Evolutionary conservation across 2,329 filamentous ascomycete genomes (phyloP).

Genomic region (Sclerotiophoma versabilis): DNA sequence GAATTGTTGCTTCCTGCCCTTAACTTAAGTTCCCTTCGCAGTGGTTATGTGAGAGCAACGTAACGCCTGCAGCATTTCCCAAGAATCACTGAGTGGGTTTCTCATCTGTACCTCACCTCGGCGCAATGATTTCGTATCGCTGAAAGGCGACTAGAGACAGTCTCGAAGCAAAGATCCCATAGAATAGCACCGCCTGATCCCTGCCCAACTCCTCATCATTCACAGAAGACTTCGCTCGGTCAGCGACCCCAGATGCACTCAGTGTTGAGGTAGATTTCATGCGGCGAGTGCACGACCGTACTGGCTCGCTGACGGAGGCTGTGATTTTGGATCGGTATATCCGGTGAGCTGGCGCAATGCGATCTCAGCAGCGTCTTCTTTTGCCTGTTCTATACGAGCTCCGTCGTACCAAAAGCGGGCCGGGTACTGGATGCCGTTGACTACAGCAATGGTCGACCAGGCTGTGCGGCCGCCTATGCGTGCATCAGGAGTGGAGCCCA

Average conservation of each 20-base stretch:
- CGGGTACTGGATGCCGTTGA: constrained; percentile 35
- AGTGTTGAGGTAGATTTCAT: neutral
- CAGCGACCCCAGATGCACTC: neutral
- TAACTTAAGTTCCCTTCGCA: neutral
- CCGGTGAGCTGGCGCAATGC: constrained; percentile 36
- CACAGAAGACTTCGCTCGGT: neutral
- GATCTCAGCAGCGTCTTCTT: constrained; percentile 48
- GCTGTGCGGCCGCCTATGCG: constrained; percentile 47
- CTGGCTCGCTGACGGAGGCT: constrained; percentile 36
- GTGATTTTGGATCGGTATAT: constrained; percentile 20
- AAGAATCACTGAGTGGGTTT: neutral
- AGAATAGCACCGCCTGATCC: neutral
- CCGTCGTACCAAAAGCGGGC: constrained; percentile 51
- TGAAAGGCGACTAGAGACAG: neutral
- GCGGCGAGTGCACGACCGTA: constrained; percentile 21
- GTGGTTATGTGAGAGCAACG: neutral
- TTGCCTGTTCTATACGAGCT: constrained; percentile 40
- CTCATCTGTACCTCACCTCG: neutral
- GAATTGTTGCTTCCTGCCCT: constrained; percentile 2
- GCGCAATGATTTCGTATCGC: neutral
- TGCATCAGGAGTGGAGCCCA: neutral
- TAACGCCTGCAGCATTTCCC: neutral
- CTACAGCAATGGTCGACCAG: constrained; percentile 42
- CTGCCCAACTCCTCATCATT: neutral
- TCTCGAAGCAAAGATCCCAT: neutral